These are phyloP conservation scores for Cyclotella distinguenda DNA, from an alignment of 108 stramenopile species.

Conservation along the genomic window DNA sequence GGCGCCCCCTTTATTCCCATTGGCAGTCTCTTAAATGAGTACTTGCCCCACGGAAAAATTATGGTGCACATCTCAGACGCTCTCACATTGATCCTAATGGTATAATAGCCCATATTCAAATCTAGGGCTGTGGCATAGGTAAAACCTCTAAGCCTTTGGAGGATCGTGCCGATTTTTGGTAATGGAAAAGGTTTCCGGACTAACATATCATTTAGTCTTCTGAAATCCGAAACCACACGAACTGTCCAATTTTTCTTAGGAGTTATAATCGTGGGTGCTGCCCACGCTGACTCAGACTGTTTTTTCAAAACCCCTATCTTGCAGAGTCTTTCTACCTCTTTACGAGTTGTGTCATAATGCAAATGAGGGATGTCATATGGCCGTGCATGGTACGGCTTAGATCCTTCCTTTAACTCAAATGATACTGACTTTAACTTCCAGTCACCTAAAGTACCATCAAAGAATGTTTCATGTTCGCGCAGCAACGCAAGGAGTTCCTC, in stretches of 20 bases:
- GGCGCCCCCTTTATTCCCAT: conserved; percentile 43
- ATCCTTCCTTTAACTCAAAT: conserved; percentile 39
- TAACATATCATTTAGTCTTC: conserved; percentile 44
- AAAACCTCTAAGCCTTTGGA: conserved; percentile 41
- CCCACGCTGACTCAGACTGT: conserved; percentile 10
- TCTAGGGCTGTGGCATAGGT: conserved; percentile 50
- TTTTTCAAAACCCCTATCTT: conserved; percentile 7
- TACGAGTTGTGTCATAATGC: conserved; percentile 15
- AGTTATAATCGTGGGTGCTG: conserved; percentile 8
- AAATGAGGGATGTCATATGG: conserved; percentile 32
- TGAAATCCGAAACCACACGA: conserved; percentile 35
- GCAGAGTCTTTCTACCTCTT: conserved; percentile 16
- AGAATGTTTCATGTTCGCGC: conserved; percentile 25
- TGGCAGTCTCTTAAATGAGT: conserved; percentile 36
- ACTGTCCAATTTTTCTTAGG: conserved; percentile 9
- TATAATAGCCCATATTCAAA: conserved; percentile 55
- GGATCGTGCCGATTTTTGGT: conserved; percentile 43
- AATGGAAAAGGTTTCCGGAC: conserved; percentile 46
- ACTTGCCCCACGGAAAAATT: conserved; percentile 52
- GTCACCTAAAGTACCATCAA: conserved; percentile 41
- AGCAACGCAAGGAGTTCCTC: too few relatives aligned
- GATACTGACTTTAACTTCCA: conserved; percentile 27
- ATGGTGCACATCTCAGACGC: conserved; percentile 30
- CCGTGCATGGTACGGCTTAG: conserved; percentile 33
- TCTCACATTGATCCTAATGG: conserved; percentile 18